Evolutionary conservation across 75 land plant genomes (phyloP).

Genomic region (Larix kaempferi): DNA sequence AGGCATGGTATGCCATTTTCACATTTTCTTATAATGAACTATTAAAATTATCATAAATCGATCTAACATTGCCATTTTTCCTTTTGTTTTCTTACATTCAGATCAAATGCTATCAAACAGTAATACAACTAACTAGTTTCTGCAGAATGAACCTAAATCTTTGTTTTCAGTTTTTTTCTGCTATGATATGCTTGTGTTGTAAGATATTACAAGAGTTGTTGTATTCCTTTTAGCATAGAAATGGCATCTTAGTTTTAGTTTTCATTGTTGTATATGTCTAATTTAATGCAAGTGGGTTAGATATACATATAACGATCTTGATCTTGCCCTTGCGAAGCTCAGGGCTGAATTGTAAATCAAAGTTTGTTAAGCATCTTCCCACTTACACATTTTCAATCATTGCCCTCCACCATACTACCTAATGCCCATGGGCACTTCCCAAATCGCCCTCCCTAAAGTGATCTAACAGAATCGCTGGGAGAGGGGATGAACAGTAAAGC

Average conservation of each 20-base stretch:
- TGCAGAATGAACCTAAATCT: neutral
- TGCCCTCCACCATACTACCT: neutral
- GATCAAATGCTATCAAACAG: neutral
- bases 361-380: neutral
- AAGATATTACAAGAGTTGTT: neutral
- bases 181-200: neutral
- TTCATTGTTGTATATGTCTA: neutral
- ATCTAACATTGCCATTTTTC: neutral
- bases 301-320: neutral
- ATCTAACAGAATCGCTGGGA: neutral
- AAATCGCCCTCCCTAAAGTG: neutral
- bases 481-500: neutral
- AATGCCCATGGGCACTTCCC: neutral
- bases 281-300: neutral
- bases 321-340: neutral
- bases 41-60: neutral
- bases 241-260: neutral
- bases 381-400: neutral
- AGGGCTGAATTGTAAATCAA: neutral
- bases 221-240: neutral
- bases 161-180: neutral
- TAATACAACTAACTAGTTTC: neutral
- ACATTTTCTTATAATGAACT: neutral
- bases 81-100: neutral
- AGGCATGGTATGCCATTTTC: conserved; percentile 31